Conservation (phyloP, 192 early-diverging fungal genomes). For the Entomortierella parvispora region DNA sequence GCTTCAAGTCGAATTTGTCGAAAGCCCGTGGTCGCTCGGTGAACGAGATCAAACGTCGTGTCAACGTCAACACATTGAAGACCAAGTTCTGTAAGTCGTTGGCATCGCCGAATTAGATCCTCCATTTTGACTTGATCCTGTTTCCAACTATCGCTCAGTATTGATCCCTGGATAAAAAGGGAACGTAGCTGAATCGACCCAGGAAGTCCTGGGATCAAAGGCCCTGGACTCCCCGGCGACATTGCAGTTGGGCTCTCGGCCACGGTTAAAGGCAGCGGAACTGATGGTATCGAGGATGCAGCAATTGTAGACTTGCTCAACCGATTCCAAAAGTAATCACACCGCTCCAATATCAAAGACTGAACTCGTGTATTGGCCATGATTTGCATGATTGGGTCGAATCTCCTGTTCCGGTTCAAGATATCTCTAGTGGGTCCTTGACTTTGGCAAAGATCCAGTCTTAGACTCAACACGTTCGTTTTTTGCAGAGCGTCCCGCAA, state of each 20-base stretch:
- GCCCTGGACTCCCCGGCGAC: not conserved
- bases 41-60: conserved; percentile 17
- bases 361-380: conserved; percentile 20
- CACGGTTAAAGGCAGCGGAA: not conserved
- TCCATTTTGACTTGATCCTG: conserved; percentile 12
- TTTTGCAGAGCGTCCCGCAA: conserved; percentile 11
- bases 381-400: conserved; percentile 29
- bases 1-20: not conserved
- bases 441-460: conserved; percentile 13
- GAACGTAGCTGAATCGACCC: conserved; percentile 4
- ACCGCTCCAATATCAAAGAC: conserved; percentile 1
- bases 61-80: conserved; percentile 22
- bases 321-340: conserved; percentile 32
- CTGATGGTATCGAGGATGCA: not conserved
- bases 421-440: conserved; percentile 21
- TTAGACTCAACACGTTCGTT: conserved; percentile 16
- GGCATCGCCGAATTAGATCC: conserved; percentile 16
- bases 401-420: conserved; percentile 19
- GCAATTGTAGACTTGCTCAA: conserved; percentile 4
- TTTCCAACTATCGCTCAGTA: conserved; percentile 24
- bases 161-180: conserved; percentile 16
- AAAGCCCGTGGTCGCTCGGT: conserved; percentile 7
- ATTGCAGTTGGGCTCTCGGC: not conserved
- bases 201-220: not conserved
- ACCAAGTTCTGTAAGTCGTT: conserved; percentile 10